Evolutionary conservation across 768 basidiomycete genomes (phyloP), one percentile per base, ranked within the genome.

Genomic region (Galerina marginata): DNA sequence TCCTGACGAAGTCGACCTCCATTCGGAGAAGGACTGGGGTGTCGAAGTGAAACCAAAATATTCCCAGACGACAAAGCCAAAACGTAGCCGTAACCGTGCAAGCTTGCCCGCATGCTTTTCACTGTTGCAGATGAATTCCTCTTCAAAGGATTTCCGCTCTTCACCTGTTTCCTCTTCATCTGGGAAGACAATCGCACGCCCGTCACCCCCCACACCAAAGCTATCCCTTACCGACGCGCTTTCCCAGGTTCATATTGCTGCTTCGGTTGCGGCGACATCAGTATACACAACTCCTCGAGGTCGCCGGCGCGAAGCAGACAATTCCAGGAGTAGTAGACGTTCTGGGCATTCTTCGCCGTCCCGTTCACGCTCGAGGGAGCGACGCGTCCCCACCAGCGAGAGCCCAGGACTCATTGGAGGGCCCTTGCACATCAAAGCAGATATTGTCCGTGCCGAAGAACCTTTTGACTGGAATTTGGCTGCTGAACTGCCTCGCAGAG

Each of bases 41-140:
- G 64, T 60, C 44, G 58, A 60, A 25, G 53, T 48, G 67, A 65
- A 61, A 56, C 66, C 40, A 72, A 69, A 62, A 66, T 48, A 61
- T 44, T 33, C 70, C 65, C 55, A 45, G 36, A 62, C 72, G 66
- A 62, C 76, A 63, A 81, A 77, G 71, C 54, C 79, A 57, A 85
- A 79, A 74, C 81, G 78, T 59, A 79, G 74, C 66, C 86, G 85
- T 67, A 89, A 86, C 72, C 88, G 90, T 71, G 86, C 86, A 46
- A 89, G 86, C 70, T 82, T 92, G 29, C 90, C 90, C 20, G 84
- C 88, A 16, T 90, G 86, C 73, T 92, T 92, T 71, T 90, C 89
- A 48, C 79, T 91, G 59, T 81, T 92, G 40, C 84, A 86, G 69
- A 76, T 86, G 65, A 76, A 74, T 63, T 80, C 79, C 50, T 66